Evolutionary conservation across 805 yeast species (phyloP).

Genomic region (Ogataea nakhonphanomensis): DNA sequence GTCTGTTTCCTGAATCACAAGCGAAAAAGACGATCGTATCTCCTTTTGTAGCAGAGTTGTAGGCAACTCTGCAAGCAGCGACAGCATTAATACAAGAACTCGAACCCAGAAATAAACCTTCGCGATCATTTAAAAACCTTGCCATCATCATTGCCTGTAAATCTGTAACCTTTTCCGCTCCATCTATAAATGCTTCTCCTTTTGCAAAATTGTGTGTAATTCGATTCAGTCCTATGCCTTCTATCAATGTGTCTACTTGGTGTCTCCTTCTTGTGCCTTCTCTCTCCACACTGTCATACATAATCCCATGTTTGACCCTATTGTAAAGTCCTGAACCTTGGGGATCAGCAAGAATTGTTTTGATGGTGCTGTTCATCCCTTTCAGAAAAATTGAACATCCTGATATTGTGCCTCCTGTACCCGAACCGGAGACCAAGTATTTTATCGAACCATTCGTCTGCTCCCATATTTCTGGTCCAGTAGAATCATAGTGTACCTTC

Average conservation of each 20-base stretch:
- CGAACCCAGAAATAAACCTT: constrained; percentile 89
- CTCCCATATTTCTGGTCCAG: constrained; percentile 89
- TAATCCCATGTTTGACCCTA: constrained; percentile 82
- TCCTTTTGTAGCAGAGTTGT: constrained; percentile 45
- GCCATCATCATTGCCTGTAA: constrained; percentile 88
- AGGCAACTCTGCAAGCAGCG: constrained; percentile 69
- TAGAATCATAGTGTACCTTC: constrained; percentile 73
- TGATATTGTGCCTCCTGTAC: constrained; percentile 96
- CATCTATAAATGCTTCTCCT: constrained; percentile 72
- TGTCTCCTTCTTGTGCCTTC: constrained; percentile 95
- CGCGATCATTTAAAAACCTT: constrained; percentile 69
- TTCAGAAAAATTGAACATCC: constrained; percentile 81
- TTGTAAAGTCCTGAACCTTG: constrained; percentile 92
- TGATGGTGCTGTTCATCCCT: constrained; percentile 39
- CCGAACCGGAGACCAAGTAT: constrained; percentile 85
- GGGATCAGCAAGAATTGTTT: constrained; percentile 82
- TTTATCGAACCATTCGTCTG: constrained; percentile 69
- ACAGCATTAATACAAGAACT: constrained; percentile 94
- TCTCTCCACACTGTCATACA: constrained; percentile 84
- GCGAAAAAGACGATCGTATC: constrained; percentile 77
- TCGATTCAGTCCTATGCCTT: constrained; percentile 90
- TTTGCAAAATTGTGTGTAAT: constrained; percentile 74
- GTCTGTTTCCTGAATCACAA: constrained; percentile 91
- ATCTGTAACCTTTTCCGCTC: constrained; percentile 76
- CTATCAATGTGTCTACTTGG: constrained; percentile 92